A percentile compares a stretch with the other conserved stretches of the same genome.
These are phyloP conservation scores for Trichocomaceae sp. DNA, from an alignment of 2,329 filamentous ascomycete species.

Conservation along the genomic window DNA sequence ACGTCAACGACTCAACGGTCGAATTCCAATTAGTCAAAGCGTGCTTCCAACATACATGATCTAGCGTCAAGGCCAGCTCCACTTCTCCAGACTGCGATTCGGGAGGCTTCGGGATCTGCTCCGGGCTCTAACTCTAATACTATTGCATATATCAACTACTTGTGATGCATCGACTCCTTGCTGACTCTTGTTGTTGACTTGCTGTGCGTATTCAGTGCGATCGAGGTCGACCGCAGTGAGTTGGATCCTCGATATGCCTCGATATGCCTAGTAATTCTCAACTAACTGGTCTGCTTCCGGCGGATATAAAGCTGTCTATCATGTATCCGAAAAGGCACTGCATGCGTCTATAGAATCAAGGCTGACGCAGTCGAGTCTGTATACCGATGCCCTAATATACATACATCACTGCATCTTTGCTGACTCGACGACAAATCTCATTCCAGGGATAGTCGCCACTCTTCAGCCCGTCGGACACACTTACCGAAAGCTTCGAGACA, in stretches of 20 bases:
- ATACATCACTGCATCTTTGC: neutral
- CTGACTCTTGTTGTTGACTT: neutral
- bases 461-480: conserved; percentile 5
- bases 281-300: neutral
- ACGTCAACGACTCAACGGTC: neutral
- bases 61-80: neutral
- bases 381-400: neutral
- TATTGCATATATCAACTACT: neutral
- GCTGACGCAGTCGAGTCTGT: conserved; percentile 10
- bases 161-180: neutral
- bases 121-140: neutral
- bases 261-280: neutral
- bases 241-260: neutral
- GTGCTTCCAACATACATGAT: neutral
- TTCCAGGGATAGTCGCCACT: conserved; percentile 8
- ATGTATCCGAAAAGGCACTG: conserved; percentile 13
- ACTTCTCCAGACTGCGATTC: neutral
- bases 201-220: conserved; percentile 8
- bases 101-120: neutral
- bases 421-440: neutral
- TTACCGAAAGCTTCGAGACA: conserved; percentile 5
- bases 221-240: conserved; percentile 12
- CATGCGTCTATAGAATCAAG: conserved; percentile 13
- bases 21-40: neutral
- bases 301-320: conserved; percentile 10